Conservation (phyloP, 805 yeast species). For the Hanseniaspora hatyaiensis region DNA sequence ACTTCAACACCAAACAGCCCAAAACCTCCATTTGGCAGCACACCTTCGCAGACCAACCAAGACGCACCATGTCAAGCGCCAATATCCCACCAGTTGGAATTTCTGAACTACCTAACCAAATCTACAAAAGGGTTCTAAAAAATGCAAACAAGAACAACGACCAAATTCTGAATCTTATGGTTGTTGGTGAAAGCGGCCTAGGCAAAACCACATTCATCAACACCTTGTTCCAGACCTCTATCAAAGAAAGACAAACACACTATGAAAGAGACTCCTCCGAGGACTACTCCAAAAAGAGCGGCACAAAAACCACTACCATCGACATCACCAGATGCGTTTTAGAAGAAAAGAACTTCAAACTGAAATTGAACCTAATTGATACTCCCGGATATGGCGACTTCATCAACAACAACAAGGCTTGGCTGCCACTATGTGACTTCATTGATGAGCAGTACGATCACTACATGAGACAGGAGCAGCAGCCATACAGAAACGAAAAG, state of each 20-base stretch:
- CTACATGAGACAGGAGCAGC: slow-evolving; percentile 86
- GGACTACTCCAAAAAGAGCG: slow-evolving; percentile 31
- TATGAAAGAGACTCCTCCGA: slow-evolving; percentile 29
- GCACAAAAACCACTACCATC: slow-evolving; percentile 60
- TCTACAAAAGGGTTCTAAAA: slow-evolving; percentile 50
- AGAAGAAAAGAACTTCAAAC: slow-evolving; percentile 71
- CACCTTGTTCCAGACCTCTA: slow-evolving; percentile 65
- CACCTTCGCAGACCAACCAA: no score
- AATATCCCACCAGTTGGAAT: slow-evolving; percentile 43
- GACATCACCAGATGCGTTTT: slow-evolving; percentile 68
- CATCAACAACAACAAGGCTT: slow-evolving; percentile 70
- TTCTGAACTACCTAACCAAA: slow-evolving; percentile 62
- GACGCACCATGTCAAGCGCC: no score
- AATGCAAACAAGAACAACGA: slow-evolving; percentile 53
- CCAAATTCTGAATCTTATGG: slow-evolving; percentile 58
- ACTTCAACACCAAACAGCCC: no score
- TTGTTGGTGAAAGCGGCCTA: slow-evolving; percentile 83
- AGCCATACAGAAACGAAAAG: slow-evolving; percentile 55
- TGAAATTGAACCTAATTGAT: slow-evolving; percentile 71
- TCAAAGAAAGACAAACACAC: slow-evolving; percentile 38
- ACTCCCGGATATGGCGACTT: slow-evolving; percentile 93
- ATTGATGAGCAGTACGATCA: slow-evolving; percentile 84
- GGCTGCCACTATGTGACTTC: slow-evolving; percentile 80
- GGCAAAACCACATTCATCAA: slow-evolving; percentile 89
- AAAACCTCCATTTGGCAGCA: no score